A percentile compares a stretch with the other conserved stretches of the same genome.
phyloP scores from a whole-genome alignment of 768 basidiomycete species.

The Russula earlei region DNA sequence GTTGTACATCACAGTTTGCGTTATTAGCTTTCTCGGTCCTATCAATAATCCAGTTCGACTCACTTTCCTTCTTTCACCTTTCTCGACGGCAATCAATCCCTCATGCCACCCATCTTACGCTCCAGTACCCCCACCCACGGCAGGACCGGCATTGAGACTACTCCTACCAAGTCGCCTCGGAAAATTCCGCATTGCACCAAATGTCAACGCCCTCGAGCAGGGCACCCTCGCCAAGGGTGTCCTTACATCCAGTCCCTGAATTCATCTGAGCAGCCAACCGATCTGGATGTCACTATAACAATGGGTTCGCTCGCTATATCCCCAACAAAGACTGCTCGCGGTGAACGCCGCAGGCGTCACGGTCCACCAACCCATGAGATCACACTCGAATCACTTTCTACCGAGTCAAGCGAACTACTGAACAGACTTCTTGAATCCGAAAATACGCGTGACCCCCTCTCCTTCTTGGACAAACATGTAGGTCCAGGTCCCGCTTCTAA shows the following conservation, averaged over 20 bases:
- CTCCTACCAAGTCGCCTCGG: constrained; percentile 36
- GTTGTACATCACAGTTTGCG: too few species aligned
- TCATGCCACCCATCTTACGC: constrained; percentile 14
- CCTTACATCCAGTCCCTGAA: constrained; percentile 28
- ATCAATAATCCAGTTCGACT: neutral
- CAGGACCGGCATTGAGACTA: constrained; percentile 7
- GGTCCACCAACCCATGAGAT: constrained; percentile 27
- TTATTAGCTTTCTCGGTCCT: neutral
- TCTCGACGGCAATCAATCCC: neutral
- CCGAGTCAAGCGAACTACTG: constrained; percentile 39
- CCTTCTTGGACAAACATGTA: neutral
- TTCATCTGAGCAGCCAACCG: neutral
- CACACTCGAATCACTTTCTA: constrained; percentile 43
- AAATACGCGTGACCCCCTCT: constrained; percentile 28
- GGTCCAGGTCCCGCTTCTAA: neutral
- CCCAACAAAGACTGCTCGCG: constrained; percentile 7
- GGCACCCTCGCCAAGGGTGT: constrained; percentile 59
- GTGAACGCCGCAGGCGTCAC: constrained; percentile 25
- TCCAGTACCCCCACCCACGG: constrained; percentile 8
- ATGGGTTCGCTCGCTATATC: constrained; percentile 17
- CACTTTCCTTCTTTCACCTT: neutral
- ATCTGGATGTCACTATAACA: constrained; percentile 4
- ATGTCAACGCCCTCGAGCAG: constrained; percentile 46
- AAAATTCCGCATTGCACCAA: constrained; percentile 46
- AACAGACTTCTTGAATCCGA: constrained; percentile 38